Base-by-base conservation (phyloP, 768 basidiomycete species). In the Lactarius hengduanensis region DNA sequence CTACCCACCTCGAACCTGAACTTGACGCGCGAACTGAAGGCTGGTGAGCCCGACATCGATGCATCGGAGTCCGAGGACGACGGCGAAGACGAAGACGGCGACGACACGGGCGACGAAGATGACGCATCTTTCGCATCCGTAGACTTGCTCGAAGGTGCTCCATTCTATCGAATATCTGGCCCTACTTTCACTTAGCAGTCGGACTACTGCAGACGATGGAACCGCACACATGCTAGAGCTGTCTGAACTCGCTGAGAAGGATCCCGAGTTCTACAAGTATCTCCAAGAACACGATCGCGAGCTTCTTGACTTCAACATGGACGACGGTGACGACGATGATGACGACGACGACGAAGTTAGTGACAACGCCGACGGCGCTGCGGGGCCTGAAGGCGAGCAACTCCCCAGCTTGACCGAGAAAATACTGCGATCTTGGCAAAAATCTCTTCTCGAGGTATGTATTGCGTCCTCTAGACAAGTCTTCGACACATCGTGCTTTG, bases 221-320 rank as follows among this genome's bases (percentile, higher is more conserved):
- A 80, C 81, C 61, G 77, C 81, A 5, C 96, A 98, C 80, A 78
- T 94, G 66, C 76, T 87, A 55, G 91, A 96, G 63, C 83, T 99
- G 16, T 88, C 91, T 45, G 88, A 91, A 73, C 84, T 99, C 41
- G 92, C 92, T 1, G 91, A 96, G 77, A 94, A 94, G 75, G 96
- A 99, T 76, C 96, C 96, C n/a, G 96, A 97, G 74, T 99, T 98
- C 79, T 99, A 86, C 88, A 94, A 96, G 78, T 99, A 96, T 75
- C 82, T 99, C 2, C 90, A 96, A 79, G 93, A 98, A 77, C 95
- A 99, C 73, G 97, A 99, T 77, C 80, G 82, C 65, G 95, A 94
- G 63, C 80, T 98, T n/a, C 81, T 99, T 2, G 83, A 92, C 4
- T 98, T 98, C 73, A 72, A 80, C 61, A 77, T 73, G 28, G 76